phyloP scores from a whole-genome alignment of 2,329 filamentous ascomycete genomes.

The Cercospora sp. region DNA sequence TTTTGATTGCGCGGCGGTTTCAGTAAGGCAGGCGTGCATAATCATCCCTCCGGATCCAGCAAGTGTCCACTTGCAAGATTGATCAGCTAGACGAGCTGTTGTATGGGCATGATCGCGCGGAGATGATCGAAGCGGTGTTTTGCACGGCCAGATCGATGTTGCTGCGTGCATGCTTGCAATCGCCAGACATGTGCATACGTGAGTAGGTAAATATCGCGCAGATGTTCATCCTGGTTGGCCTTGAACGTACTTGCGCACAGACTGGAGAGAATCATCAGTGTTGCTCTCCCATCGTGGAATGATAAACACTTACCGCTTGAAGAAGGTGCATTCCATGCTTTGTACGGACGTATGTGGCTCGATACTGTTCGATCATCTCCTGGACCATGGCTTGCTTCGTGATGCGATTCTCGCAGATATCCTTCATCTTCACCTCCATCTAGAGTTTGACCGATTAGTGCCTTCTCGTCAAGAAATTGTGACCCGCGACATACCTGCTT shows the following conservation, averaged over 20 bases:
- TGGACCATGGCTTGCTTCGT: constrained; percentile 73
- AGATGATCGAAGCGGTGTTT: background rate
- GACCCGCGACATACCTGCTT: constrained; percentile 64
- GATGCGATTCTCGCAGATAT: constrained; percentile 84
- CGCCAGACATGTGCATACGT: background rate
- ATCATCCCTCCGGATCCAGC: no score
- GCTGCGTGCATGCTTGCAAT: background rate
- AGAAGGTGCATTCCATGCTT: constrained; percentile 69
- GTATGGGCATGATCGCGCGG: background rate
- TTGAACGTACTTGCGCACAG: constrained; percentile 13
- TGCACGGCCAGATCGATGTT: background rate
- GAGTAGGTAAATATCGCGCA: background rate
- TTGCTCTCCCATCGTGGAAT: background rate
- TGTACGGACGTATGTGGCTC: constrained; percentile 80
- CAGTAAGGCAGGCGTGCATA: background rate
- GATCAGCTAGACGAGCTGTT: background rate
- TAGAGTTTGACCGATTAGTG: constrained; percentile 27
- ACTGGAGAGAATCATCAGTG: constrained; percentile 14
- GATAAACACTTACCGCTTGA: constrained; percentile 49
- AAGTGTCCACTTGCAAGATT: background rate
- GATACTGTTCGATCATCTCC: constrained; percentile 84
- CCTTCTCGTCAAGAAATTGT: background rate
- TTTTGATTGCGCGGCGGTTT: background rate
- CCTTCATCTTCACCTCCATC: constrained; percentile 96
- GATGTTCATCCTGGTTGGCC: background rate